Conservation (phyloP, 331 rosid genomes). For the Acacia concinna region DNA sequence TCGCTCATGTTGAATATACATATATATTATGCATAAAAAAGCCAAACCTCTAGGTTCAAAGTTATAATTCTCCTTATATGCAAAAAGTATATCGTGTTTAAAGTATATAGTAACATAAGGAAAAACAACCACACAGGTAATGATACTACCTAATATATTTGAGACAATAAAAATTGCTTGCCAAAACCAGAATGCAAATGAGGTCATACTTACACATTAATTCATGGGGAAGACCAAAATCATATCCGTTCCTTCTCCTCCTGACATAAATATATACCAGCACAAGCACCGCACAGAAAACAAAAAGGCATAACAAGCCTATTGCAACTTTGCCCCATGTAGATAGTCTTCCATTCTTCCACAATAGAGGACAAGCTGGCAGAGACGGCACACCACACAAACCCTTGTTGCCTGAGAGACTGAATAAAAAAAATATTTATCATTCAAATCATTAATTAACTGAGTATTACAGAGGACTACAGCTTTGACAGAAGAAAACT, state of each 20-base stretch:
- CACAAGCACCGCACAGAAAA: constrained; percentile 59
- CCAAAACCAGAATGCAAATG: constrained; percentile 12
- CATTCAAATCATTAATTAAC: not conserved
- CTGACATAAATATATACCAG: constrained; percentile 67
- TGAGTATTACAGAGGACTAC: constrained; percentile 14
- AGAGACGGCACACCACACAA: constrained; percentile 84
- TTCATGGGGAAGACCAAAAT: constrained; percentile 86
- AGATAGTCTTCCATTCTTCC: constrained; percentile 84
- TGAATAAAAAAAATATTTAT: constrained; percentile 33
- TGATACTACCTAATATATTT: not conserved
- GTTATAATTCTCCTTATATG: not conserved
- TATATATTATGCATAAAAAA: not conserved
- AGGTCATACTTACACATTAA: constrained; percentile 68
- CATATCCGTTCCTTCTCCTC: constrained; percentile 82
- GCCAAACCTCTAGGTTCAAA: not conserved
- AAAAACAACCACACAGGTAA: not conserved
- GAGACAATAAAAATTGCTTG: not conserved
- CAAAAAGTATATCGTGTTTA: not conserved
- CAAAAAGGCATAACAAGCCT: constrained; percentile 53
- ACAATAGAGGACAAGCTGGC: constrained; percentile 76
- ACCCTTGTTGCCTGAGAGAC: constrained; percentile 83
- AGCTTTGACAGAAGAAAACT: constrained; percentile 9
- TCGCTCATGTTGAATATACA: not conserved
- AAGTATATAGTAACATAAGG: not conserved
- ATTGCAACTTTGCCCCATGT: constrained; percentile 74